Evolutionary conservation across 2,329 filamentous ascomycete genomes (phyloP).

Genomic region (Sporothrix variecibatus): DNA sequence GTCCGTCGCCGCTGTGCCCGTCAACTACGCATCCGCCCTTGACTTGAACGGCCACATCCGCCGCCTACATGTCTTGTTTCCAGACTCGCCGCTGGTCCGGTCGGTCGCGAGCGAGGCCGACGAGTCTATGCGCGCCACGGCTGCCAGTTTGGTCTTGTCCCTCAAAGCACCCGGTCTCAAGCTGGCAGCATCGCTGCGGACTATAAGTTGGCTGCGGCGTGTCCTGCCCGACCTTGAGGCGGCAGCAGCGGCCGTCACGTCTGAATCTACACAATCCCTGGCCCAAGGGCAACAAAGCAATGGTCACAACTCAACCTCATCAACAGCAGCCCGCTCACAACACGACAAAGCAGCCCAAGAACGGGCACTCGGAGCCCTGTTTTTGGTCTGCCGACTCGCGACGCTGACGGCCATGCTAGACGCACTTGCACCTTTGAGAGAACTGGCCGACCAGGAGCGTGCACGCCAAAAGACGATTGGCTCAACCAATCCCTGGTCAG

Average conservation of each 20-base stretch:
- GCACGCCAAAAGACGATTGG: slow-evolving; percentile 45
- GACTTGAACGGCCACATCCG: slow-evolving; percentile 94
- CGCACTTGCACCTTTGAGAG: slow-evolving; percentile 80
- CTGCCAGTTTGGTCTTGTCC: slow-evolving; percentile 75
- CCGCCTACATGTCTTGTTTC: slow-evolving; percentile 79
- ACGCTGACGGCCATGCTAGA: slow-evolving; percentile 78
- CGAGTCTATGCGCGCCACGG: slow-evolving; percentile 84
- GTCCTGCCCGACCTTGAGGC: slow-evolving; percentile 72
- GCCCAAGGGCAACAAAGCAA: too few relatives aligned
- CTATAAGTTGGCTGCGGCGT: slow-evolving; percentile 85
- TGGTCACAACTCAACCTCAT: background rate
- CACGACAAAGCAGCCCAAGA: slow-evolving; percentile 48
- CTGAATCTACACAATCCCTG: background rate
- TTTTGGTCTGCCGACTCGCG: slow-evolving; percentile 80
- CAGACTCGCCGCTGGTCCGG: slow-evolving; percentile 71
- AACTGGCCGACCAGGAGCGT: slow-evolving; percentile 85
- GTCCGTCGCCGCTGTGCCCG: slow-evolving; percentile 64
- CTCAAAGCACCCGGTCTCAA: slow-evolving; percentile 79
- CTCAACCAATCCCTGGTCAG: slow-evolving; percentile 55
- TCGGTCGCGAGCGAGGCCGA: slow-evolving; percentile 78
- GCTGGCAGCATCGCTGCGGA: slow-evolving; percentile 85
- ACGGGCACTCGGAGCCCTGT: slow-evolving; percentile 76
- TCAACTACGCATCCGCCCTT: slow-evolving; percentile 84
- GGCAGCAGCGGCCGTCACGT: slow-evolving; percentile 32
- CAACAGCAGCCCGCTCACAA: background rate